Conservation (phyloP, 306 rosid species). For the Quercus bicolor region DNA sequence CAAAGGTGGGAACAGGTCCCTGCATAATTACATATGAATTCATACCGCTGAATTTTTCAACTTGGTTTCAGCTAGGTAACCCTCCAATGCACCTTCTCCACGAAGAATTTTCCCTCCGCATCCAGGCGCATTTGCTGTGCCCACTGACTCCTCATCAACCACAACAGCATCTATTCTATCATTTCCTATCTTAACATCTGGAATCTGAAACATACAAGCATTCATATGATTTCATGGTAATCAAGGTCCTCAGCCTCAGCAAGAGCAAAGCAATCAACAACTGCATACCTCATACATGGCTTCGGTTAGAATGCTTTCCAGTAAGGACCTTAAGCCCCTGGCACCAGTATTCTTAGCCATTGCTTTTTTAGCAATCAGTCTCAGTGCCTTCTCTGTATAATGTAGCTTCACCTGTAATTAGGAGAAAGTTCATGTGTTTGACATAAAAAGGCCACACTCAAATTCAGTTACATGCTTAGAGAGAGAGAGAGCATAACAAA, state of each 20-base stretch:
- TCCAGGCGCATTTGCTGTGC: constrained; percentile 48
- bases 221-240: not conserved
- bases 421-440: not conserved
- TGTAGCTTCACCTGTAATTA: constrained; percentile 76
- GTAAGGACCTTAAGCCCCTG: constrained; percentile 82
- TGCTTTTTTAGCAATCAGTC: constrained; percentile 76
- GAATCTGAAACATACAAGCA: constrained; percentile 54
- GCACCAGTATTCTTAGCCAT: constrained; percentile 96
- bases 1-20: not conserved
- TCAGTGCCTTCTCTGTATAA: constrained; percentile 63
- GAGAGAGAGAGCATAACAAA: not conserved
- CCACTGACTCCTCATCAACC: constrained; percentile 75
- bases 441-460: constrained; percentile 7
- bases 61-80: constrained; percentile 45
- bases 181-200: constrained; percentile 71
- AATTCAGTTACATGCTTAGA: constrained; percentile 7
- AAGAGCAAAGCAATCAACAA: not conserved
- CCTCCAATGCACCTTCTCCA: constrained; percentile 73
- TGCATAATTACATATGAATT: not conserved
- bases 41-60: constrained; percentile 56
- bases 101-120: constrained; percentile 81
- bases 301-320: constrained; percentile 81
- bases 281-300: constrained; percentile 85
- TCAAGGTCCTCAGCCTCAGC: not conserved
- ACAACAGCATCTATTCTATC: constrained; percentile 83